Conservation (phyloP, 345 rosid genomes). For the Excoecaria cochinchinensis region DNA sequence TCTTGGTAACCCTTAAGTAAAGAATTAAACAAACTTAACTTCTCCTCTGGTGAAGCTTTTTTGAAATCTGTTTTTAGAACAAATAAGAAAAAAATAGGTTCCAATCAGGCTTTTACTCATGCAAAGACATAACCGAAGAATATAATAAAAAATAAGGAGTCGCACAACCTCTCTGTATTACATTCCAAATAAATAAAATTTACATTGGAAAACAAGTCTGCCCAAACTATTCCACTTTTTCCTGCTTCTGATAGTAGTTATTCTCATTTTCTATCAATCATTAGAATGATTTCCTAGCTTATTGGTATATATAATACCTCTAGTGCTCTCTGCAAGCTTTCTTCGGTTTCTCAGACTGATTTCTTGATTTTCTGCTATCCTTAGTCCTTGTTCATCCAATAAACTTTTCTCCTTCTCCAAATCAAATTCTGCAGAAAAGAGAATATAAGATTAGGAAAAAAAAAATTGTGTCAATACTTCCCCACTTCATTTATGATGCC, state of each 20-base stretch:
- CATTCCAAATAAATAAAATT: background rate
- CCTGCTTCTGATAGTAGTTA: background rate
- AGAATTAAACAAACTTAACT: constrained; percentile 79
- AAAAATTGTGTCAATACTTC: background rate
- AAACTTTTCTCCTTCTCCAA: constrained; percentile 87
- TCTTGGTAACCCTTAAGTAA: constrained; percentile 96
- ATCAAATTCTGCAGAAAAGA: constrained; percentile 59
- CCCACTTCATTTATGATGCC: background rate
- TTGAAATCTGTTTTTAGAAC: constrained; percentile 66
- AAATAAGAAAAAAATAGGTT: background rate
- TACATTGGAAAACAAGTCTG: background rate
- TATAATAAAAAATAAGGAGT: background rate
- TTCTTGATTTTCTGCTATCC: constrained; percentile 95
- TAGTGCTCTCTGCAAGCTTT: constrained; percentile 96
- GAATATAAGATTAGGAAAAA: background rate
- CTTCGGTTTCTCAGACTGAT: constrained; percentile 91
- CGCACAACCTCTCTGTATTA: background rate
- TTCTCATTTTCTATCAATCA: background rate
- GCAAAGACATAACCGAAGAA: constrained; percentile 1
- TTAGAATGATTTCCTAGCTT: background rate
- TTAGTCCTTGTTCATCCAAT: constrained; percentile 93
- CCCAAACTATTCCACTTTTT: background rate
- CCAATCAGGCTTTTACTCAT: background rate
- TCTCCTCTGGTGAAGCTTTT: constrained; percentile 88
- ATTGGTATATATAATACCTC: constrained; percentile 48